Evolutionary conservation across 352 stramenopile species (phyloP), one percentile per base, ranked within the genome.

Genomic region (Phytophthora tubulina): DNA sequence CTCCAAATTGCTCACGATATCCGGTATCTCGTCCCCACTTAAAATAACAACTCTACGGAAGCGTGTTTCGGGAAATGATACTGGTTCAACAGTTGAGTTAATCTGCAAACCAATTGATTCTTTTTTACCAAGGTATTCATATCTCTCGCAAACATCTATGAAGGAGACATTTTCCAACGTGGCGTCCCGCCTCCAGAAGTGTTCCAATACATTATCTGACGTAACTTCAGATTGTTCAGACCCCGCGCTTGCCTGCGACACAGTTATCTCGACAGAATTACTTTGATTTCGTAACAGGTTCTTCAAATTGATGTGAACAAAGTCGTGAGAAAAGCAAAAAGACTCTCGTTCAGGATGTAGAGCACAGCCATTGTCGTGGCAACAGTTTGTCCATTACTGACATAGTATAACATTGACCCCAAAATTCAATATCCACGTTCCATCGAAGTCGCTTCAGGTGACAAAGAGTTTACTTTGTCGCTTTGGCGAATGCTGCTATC

Each of bases 321-420:
- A 44, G 9, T 77, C 48, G 10, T 70, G 63, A 6, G 63, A 77
- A 38, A 77, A 67, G 63, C 53, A 77, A 38, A 73, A 77, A 58
- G 58, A 14, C 11, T 63, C n/a, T 49, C 36, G 9, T 63, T 32
- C 2, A 73, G n/a, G 38, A 67, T 50, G n/a, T 70, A 73, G 0
- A 75, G 31, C 2, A 44, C 63, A 8, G 69, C 51, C 69, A 76
- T 76, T 9, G 56, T 30, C 15, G 42, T 36, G 4, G 57, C 69
- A 4, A 66, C 38, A 31, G 68, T 62, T 53, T 72, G 56, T 0
- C 56, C 51, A 27, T 76, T 72, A 8, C 62, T 68, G 0, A 76
- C 31, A 0, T 35, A 48, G 27, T 69, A 76, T 1, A 76, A 8
- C 57, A 76, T 72, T 2, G 57, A 76, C 0, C 50, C 35, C 2